Percentiles rank a stretch among this genome's conserved stretches.
Conservation (phyloP, 495 filamentous ascomycete genomes). For the Penicillium robsamsonii region DNA sequence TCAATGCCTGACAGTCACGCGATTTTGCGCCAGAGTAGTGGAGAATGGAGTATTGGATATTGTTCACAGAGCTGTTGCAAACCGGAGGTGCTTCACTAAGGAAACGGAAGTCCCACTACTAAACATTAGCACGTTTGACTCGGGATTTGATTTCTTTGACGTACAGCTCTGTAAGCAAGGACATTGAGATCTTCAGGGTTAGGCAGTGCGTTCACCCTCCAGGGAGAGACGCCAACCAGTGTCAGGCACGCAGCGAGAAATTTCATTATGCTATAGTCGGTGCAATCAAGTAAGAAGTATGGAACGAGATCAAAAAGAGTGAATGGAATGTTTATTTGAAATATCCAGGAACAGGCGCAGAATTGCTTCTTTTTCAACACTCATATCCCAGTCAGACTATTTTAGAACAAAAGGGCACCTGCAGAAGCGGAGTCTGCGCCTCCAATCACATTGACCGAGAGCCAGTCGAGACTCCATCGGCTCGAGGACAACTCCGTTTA, state of each 20-base stretch:
- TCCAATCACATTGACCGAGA: slow-evolving; percentile 1
- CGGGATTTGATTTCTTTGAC: not conserved
- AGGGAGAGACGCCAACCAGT: slow-evolving; percentile 4
- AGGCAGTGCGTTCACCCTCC: slow-evolving; percentile 11
- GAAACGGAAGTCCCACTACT: slow-evolving; percentile 35
- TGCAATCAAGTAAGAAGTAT: not conserved
- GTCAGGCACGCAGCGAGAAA: slow-evolving; percentile 1
- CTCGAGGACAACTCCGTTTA: not conserved
- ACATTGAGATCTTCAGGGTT: slow-evolving; percentile 4
- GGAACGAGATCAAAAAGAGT: not conserved
- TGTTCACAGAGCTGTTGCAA: slow-evolving; percentile 27
- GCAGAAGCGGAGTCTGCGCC: slow-evolving; percentile 1
- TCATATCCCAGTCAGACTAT: not conserved
- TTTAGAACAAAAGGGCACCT: not conserved
- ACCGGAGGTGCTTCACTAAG: slow-evolving; percentile 18
- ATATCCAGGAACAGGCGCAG: not conserved
- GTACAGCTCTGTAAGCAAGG: slow-evolving; percentile 26
- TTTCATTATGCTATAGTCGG: slow-evolving; percentile 1
- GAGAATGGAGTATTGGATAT: slow-evolving; percentile 21
- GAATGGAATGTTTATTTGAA: not conserved
- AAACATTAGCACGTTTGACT: slow-evolving; percentile 3
- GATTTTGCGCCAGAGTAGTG: slow-evolving; percentile 18
- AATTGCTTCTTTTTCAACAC: slow-evolving; percentile 4
- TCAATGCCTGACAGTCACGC: slow-evolving; percentile 14
- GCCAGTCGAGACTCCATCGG: slow-evolving; percentile 3